Evolutionary conservation across 805 yeast genomes (phyloP).

Genomic region (Yamadazyma olivae): DNA sequence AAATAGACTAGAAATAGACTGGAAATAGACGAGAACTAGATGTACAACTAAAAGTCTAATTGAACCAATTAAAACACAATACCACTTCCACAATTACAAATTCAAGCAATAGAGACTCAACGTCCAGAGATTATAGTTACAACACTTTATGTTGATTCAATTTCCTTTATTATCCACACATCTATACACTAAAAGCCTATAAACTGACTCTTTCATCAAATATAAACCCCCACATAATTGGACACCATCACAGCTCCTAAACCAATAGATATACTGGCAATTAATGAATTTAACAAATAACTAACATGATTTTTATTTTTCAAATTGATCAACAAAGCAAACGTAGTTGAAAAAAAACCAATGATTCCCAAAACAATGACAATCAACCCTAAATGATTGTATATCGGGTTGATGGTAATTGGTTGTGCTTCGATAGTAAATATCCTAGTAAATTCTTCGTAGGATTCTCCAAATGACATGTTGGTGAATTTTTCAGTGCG

Average conservation of each 20-base stretch:
- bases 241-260: constrained; percentile 34
- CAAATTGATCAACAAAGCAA: constrained; percentile 26
- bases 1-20: not conserved
- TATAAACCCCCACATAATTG: constrained; percentile 43
- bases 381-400: constrained; percentile 11
- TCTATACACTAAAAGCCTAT: too few relatives aligned
- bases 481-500: constrained; percentile 1
- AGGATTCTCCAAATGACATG: constrained; percentile 22
- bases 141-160: too few relatives aligned
- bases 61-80: too few relatives aligned
- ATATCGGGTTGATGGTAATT: constrained; percentile 18
- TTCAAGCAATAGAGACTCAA: too few relatives aligned
- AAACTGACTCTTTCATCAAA: constrained; percentile 16
- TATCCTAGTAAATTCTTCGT: constrained; percentile 21
- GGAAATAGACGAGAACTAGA: too few relatives aligned
- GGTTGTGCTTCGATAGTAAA: constrained; percentile 21
- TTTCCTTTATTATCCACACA: too few relatives aligned
- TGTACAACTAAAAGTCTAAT: too few relatives aligned
- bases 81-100: too few relatives aligned
- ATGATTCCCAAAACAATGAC: constrained; percentile 22
- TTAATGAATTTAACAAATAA: constrained; percentile 26
- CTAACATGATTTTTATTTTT: constrained; percentile 20
- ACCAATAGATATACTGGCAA: constrained; percentile 38
- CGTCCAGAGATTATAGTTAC: too few relatives aligned
- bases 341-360: constrained; percentile 28